Conservation (phyloP, 1,284 basidiomycete genomes). For the Leccinum griseonigrum region DNA sequence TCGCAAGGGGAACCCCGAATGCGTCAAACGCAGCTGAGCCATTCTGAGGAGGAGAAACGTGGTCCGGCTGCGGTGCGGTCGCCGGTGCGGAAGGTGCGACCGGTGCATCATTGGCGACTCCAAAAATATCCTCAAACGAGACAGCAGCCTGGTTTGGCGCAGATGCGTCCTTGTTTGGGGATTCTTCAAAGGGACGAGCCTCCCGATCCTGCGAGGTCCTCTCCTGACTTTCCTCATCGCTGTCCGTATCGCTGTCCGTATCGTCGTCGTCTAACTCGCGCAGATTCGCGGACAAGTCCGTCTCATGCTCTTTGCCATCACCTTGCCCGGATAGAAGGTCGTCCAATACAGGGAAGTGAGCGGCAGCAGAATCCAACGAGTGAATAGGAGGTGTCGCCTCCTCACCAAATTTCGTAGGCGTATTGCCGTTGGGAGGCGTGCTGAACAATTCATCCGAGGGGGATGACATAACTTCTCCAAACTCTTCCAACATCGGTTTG, state of each 20-base stretch:
- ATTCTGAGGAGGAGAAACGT: constrained; percentile 21
- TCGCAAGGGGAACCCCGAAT: constrained; percentile 32
- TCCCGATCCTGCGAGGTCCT: constrained; percentile 17
- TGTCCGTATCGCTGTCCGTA: constrained; percentile 47
- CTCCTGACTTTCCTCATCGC: constrained; percentile 44
- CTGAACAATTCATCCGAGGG: constrained; percentile 51
- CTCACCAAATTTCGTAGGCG: constrained; percentile 18
- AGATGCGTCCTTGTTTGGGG: constrained; percentile 19
- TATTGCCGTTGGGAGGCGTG: constrained; percentile 55
- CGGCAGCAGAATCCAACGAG: constrained; percentile 33
- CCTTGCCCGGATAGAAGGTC: constrained; percentile 27
- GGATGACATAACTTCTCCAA: constrained; percentile 26
- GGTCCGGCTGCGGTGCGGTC: constrained; percentile 23
- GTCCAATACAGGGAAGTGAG: constrained; percentile 48
- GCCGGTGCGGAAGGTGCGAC: constrained; percentile 3
- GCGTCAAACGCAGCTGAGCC: constrained; percentile 22
- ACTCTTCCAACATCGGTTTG: constrained; percentile 11
- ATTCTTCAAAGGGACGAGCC: constrained; percentile 17
- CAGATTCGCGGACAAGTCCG: constrained; percentile 52
- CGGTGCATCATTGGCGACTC: constrained; percentile 12
- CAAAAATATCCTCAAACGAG: constrained; percentile 36
- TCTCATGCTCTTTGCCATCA: constrained; percentile 40
- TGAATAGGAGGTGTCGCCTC: constrained; percentile 22
- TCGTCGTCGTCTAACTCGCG: constrained; percentile 67
- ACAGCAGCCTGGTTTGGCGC: constrained; percentile 22